Evolutionary conservation across 495 filamentous ascomycete species (phyloP), one percentile per base, ranked within the genome.

Genomic region (Penicillium nucicola): DNA sequence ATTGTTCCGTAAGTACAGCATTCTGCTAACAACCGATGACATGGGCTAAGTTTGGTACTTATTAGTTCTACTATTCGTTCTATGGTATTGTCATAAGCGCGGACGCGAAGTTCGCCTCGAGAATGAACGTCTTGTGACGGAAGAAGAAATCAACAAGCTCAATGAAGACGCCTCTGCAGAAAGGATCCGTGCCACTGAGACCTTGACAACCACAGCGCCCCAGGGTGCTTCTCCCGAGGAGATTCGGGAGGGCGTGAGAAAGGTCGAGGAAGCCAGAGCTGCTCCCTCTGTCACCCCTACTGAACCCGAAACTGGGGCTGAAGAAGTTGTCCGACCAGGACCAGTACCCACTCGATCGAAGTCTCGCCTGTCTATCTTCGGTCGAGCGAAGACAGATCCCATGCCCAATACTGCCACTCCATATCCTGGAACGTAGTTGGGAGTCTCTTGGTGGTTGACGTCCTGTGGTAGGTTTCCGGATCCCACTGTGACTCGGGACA

Each of bases 61-160:
- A n/a, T 8, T 54, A 91, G 88, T 97, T 50, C 75, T 98, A 11
- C 69, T 98, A 25, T 89, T 92, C 63, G 88, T 92, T 42, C 81
- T 97, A 51, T 98, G 92, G 92, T 98, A 98, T 66, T 97, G 89
- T 68, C 88, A 97, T 65, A 96, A 96, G 67, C 83, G 93, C 12
- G 93, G 93, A 31, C 81, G 82, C 13, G 93, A 98, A 69, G 83
- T 83, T 12, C 77, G 93, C 31, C 76, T 96, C 1, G 89, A 89
- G 59, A 80, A 75, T 52, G 89, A 92, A 66, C 76, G 77, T 7
- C 57, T 74, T 10, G 74, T 78, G n/a, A 77, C 74, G 1, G 76
- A 79, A 48, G 69, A 69, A 25, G 74, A 79, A 50, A 71, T 77
- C 34, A 59, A 52, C 11, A 68, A 70, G 55, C 51, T 78, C 41